Evolutionary conservation across 2,329 filamentous ascomycete genomes (phyloP), one percentile per base, ranked within the genome.

Genomic region (Verticillium longisporum): DNA sequence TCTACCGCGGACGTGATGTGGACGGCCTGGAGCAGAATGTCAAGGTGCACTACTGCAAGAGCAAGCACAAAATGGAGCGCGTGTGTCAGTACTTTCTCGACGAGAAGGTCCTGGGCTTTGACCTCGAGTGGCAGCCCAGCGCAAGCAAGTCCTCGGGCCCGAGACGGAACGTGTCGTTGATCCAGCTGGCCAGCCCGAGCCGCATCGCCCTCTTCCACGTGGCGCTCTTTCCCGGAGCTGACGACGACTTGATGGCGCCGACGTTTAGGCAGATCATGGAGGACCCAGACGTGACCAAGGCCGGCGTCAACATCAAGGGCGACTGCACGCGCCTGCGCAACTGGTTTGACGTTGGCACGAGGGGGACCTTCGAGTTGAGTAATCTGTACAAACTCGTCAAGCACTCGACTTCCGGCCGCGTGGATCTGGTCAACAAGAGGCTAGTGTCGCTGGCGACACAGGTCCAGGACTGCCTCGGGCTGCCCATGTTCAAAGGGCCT

Each of bases 151-250:
- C 65, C 7, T 71, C 80, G 2, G 78, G 80, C 3, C 75, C 87
- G 4, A 88, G 89, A 65, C 78, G 82, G 58, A 91, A 92, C 63
- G 84, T 96, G 6, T 93, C 90, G 0, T 74, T 97, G 41, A 88
- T 97, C 54, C 94, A 97, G 73, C 73, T 97, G 26, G 91, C 93
- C 1, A 90, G 86, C 62, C 84, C 90, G 54, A 85, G 88, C 63
- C 88, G 86, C 14, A 88, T 97, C 57, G 91, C 82, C 0, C 81
- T 97, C 0, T 93, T 97, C 66, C 94, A 97, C 66, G 74, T 97
- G 59, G 89, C 91, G 2, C 67, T 87, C 2, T 91, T 85, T 67
- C 73, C 78, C 2, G 73, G 69, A 9, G 31, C 77, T 3, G 75
- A 73, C 36, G 74, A 75, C 6, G 82, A 88, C 26, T 77, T 94